phyloP scores from a whole-genome alignment of 2,329 filamentous ascomycete species.

The Penicillium sp. region DNA sequence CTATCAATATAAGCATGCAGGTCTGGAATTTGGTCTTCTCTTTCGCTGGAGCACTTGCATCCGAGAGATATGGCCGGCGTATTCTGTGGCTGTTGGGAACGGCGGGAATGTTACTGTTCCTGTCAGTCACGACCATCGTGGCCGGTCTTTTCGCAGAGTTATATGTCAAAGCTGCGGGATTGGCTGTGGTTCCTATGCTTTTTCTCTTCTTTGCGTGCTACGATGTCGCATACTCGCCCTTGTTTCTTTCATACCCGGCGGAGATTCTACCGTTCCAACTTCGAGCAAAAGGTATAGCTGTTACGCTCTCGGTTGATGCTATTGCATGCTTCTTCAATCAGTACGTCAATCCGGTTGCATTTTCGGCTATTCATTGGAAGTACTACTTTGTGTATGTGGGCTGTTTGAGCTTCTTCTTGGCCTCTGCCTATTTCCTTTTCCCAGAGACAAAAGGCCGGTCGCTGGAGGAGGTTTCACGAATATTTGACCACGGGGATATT shows the following conservation, averaged over 20 bases:
- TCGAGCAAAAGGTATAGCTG: slow-evolving; percentile 34
- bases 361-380: slow-evolving; percentile 38
- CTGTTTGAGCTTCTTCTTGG: slow-evolving; percentile 31
- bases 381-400: slow-evolving; percentile 43
- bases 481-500: slow-evolving; percentile 14
- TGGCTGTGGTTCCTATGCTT: slow-evolving; percentile 35
- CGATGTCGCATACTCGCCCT: slow-evolving; percentile 28
- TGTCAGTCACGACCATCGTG: slow-evolving; percentile 21
- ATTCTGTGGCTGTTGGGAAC: slow-evolving; percentile 22
- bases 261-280: slow-evolving; percentile 37
- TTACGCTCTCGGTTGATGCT: slow-evolving; percentile 26
- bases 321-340: slow-evolving; percentile 38
- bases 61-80: slow-evolving; percentile 22
- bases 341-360: slow-evolving; percentile 43
- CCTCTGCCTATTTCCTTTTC: slow-evolving; percentile 40
- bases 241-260: slow-evolving; percentile 28
- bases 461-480: slow-evolving; percentile 22
- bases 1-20: slow-evolving; percentile 24
- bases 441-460: slow-evolving; percentile 24
- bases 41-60: slow-evolving; percentile 17
- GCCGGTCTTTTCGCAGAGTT: slow-evolving; percentile 22
- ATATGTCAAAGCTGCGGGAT: slow-evolving; percentile 20
- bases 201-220: slow-evolving; percentile 33
- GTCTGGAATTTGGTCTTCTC: slow-evolving; percentile 24
- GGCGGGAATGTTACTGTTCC: slow-evolving; percentile 20